Conservation (phyloP, 495 filamentous ascomycete species). For the Daldinia childiae region DNA sequence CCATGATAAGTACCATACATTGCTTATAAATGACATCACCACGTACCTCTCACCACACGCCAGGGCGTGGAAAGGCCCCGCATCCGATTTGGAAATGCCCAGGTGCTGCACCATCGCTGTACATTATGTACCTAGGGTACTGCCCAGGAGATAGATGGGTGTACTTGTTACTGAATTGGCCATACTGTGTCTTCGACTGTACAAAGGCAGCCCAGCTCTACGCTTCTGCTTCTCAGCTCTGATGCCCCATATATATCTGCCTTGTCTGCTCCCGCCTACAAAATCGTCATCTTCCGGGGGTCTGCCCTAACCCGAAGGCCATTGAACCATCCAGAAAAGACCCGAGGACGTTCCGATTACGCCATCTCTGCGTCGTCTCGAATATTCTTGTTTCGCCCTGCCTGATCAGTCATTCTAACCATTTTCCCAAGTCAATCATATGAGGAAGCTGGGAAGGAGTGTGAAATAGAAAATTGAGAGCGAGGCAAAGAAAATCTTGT, state of each 20-base stretch:
- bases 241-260: slow-evolving; percentile 30
- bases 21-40: slow-evolving; percentile 35
- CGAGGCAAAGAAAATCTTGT: not conserved
- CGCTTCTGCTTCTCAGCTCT: slow-evolving; percentile 37
- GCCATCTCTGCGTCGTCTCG: slow-evolving; percentile 31
- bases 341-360: slow-evolving; percentile 41
- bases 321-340: slow-evolving; percentile 36
- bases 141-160: slow-evolving; percentile 16
- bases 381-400: slow-evolving; percentile 19
- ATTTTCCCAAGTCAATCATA: not conserved
- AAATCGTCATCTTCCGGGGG: slow-evolving; percentile 41
- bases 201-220: slow-evolving; percentile 26
- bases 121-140: slow-evolving; percentile 10
- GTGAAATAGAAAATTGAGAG: not conserved
- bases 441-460: not conserved
- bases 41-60: slow-evolving; percentile 17
- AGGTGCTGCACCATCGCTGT: slow-evolving; percentile 9
- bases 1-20: slow-evolving; percentile 4
- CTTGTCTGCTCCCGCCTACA: slow-evolving; percentile 9
- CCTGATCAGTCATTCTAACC: slow-evolving; percentile 8
- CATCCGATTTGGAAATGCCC: slow-evolving; percentile 34
- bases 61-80: slow-evolving; percentile 29
- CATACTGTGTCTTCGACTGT: slow-evolving; percentile 38
- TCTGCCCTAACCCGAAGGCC: slow-evolving; percentile 13
- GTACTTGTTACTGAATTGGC: slow-evolving; percentile 4